These are phyloP conservation scores for Cantharellus anzutake DNA, from an alignment of 768 basidiomycete genomes.

Conservation along the genomic window DNA sequence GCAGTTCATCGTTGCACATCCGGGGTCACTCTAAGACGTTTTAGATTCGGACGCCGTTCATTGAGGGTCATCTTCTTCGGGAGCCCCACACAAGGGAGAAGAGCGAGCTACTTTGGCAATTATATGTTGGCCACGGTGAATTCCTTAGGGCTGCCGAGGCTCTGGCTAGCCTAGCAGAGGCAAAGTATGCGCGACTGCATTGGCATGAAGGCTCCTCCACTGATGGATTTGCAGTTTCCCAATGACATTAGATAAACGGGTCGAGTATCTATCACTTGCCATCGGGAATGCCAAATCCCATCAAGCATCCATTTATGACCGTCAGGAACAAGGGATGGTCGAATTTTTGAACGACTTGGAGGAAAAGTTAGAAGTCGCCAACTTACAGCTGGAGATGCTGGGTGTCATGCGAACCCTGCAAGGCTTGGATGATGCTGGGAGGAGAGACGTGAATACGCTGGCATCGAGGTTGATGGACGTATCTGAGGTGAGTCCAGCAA, in stretches of 20 bases:
- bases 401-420: conserved; percentile 24
- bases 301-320: conserved; percentile 39
- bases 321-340: conserved; percentile 70
- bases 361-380: conserved; percentile 91
- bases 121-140: conserved; percentile 83
- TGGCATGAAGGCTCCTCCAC: conserved; percentile 19
- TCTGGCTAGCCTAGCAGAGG: conserved; percentile 64
- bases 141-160: conserved; percentile 78
- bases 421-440: conserved; percentile 13
- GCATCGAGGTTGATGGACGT: conserved; percentile 41
- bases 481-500: conserved; percentile 43
- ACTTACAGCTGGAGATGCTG: conserved; percentile 88
- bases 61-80: conserved; percentile 72
- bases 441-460: conserved; percentile 14
- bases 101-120: conserved; percentile 87
- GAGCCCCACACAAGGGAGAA: conserved; percentile 68
- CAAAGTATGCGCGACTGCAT: conserved; percentile 44
- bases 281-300: conserved; percentile 95
- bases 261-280: conserved; percentile 87
- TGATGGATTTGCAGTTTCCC: conserved; percentile 9
- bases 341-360: conserved; percentile 88
- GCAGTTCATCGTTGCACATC: conserved; percentile 11
- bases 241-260: conserved; percentile 40
- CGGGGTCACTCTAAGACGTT: conserved; percentile 4
- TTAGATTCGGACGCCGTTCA: conserved; percentile 69